phyloP scores from a whole-genome alignment of 169 alveolate genomes.

The Plasmodium vivax region DNA sequence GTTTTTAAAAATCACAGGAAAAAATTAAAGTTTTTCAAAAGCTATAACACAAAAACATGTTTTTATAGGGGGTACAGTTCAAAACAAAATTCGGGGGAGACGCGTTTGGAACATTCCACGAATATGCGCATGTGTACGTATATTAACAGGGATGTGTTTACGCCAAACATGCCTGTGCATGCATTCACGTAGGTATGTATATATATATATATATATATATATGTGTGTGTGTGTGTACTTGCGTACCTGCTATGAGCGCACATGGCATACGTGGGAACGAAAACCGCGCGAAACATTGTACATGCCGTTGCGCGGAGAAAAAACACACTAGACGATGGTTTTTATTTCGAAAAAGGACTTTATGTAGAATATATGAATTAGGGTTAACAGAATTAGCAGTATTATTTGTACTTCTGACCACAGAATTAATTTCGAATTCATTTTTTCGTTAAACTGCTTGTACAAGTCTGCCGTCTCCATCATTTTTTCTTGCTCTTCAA shows the following conservation, averaged over 20 bases:
- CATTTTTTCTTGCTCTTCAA: slow-evolving; percentile 69
- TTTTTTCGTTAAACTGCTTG: slow-evolving; percentile 68
- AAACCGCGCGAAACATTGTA: not conserved
- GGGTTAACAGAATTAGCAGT: slow-evolving; percentile 35
- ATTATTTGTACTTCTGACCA: slow-evolving; percentile 72
- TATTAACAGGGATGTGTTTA: not conserved
- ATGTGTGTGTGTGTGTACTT: not conserved
- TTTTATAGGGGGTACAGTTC: not conserved
- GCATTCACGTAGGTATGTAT: not conserved
- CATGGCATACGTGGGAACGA: not conserved
- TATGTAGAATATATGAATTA: slow-evolving; percentile 61
- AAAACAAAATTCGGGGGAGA: not conserved
- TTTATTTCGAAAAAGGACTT: slow-evolving; percentile 73
- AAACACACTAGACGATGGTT: slow-evolving; percentile 44
- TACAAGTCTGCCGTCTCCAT: slow-evolving; percentile 66
- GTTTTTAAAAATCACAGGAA: slow-evolving; percentile 20
- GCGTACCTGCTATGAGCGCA: not conserved
- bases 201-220: no score
- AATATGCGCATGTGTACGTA: not conserved
- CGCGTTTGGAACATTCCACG: not conserved
- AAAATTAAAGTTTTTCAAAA: slow-evolving; percentile 37
- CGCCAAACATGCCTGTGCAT: not conserved
- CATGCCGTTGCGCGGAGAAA: not conserved
- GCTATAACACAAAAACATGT: slow-evolving; percentile 25
- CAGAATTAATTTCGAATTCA: slow-evolving; percentile 50